Evolutionary conservation across 805 yeast species (phyloP).

Genomic region (Clavispora asparagi): DNA sequence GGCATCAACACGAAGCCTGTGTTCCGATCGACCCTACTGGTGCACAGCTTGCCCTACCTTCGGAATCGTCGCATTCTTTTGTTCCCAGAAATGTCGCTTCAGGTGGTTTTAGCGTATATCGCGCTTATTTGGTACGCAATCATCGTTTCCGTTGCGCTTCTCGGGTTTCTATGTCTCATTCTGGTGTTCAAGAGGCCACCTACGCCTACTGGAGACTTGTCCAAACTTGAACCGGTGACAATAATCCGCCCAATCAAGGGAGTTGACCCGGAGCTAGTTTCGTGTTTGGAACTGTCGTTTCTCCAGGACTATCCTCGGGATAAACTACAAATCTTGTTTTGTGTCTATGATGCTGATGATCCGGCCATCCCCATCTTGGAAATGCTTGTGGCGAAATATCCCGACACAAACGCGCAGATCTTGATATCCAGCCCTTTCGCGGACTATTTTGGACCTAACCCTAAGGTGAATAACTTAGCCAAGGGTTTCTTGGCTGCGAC

Average conservation of each 20-base stretch:
- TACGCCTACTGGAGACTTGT: conserved; percentile 9
- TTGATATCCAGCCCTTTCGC: conserved; percentile 42
- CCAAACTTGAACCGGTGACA: conserved; percentile 47
- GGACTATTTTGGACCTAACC: conserved; percentile 73
- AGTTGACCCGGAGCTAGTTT: conserved; percentile 65
- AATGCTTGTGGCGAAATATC: conserved; percentile 46
- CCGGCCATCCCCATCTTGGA: conserved; percentile 58
- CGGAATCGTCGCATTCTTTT: not conserved
- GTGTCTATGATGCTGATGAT: conserved; percentile 62
- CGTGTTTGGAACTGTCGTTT: conserved; percentile 65
- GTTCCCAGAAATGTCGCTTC: not conserved
- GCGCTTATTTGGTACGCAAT: conserved; percentile 36
- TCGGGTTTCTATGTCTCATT: conserved; percentile 37
- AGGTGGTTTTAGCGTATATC: conserved; percentile 10
- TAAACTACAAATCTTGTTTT: conserved; percentile 65
- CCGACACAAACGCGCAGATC: conserved; percentile 53
- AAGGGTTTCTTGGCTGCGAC: conserved; percentile 69
- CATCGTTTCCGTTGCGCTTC: conserved; percentile 31
- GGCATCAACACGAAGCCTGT: not conserved
- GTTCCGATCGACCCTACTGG: not conserved
- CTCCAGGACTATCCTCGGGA: conserved; percentile 59
- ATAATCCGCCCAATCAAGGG: conserved; percentile 83
- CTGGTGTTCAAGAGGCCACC: conserved; percentile 23
- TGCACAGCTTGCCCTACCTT: not conserved
- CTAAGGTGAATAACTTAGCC: conserved; percentile 82